Evolutionary conservation across 257 asterid genomes (phyloP).

Genomic region (Nicotiana tabacum): DNA sequence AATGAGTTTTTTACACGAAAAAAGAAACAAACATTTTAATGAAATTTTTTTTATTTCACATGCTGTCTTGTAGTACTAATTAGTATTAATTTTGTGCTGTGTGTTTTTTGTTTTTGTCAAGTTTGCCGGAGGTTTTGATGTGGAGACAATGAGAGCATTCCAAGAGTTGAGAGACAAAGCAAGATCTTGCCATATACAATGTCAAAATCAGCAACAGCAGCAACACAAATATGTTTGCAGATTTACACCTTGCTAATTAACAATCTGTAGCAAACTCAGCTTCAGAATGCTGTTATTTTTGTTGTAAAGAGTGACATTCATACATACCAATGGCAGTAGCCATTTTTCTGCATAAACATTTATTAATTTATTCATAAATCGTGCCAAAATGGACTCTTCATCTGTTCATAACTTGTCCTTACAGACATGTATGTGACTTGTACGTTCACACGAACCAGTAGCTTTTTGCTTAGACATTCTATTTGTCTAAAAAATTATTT

Average conservation of each 20-base stretch:
- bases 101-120: slow-evolving; percentile 15
- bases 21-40: not conserved
- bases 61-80: not conserved
- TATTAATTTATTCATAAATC: slow-evolving; percentile 3
- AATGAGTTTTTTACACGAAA: not conserved
- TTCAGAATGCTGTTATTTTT: slow-evolving; percentile 32
- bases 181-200: slow-evolving; percentile 55
- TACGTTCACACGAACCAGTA: too few species aligned
- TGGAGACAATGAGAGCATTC: slow-evolving; percentile 91
- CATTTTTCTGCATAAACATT: slow-evolving; percentile 4
- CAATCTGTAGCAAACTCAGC: slow-evolving; percentile 49
- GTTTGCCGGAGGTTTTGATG: slow-evolving; percentile 98
- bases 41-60: not conserved
- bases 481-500: too few species aligned
- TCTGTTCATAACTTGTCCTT: not conserved
- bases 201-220: slow-evolving; percentile 51
- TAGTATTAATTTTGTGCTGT: not conserved
- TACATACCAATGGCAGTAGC: slow-evolving; percentile 16
- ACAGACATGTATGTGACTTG: not conserved
- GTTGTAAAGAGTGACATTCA: slow-evolving; percentile 25
- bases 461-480: too few species aligned
- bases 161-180: slow-evolving; percentile 87
- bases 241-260: slow-evolving; percentile 35
- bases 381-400: not conserved
- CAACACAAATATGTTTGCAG: slow-evolving; percentile 44